A percentile compares a stretch with the other conserved stretches of the same genome.
These are phyloP conservation scores for Vitis amurensis DNA, from an alignment of 164 flowering plant genomes.

Conservation along the genomic window DNA sequence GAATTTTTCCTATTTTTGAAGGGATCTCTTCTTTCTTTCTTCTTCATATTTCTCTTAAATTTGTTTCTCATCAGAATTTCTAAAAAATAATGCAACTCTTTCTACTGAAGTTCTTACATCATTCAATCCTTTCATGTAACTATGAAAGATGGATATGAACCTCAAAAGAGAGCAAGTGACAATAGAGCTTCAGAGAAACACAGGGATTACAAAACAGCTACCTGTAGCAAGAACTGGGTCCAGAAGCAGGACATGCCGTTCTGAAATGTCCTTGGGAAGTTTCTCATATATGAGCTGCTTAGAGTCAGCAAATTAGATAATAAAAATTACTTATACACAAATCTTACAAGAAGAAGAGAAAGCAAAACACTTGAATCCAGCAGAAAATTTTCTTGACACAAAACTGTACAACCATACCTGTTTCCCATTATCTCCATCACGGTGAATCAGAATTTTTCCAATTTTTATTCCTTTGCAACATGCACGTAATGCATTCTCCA, in stretches of 20 bases:
- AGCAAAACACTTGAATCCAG: not conserved
- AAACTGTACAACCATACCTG: conserved; percentile 45
- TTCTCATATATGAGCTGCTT: conserved; percentile 90
- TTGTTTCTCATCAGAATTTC: no score
- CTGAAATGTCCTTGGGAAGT: conserved; percentile 88
- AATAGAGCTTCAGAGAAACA: not conserved
- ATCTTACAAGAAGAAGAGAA: not conserved
- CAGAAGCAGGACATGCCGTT: conserved; percentile 88
- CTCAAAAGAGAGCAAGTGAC: not conserved
- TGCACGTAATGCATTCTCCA: conserved; percentile 98
- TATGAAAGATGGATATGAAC: not conserved
- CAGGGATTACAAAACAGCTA: conserved; percentile 15
- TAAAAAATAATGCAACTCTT: no score
- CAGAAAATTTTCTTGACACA: not conserved
- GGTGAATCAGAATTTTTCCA: conserved; percentile 94
- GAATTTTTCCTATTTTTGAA: not conserved
- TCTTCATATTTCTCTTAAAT: no score
- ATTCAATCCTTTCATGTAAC: no score
- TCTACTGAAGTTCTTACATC: no score
- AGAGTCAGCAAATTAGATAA: not conserved
- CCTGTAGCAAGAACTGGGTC: conserved; percentile 99
- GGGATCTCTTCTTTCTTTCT: no score
- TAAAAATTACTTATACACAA: conserved; percentile 3
- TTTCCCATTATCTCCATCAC: conserved; percentile 95
- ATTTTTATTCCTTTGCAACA: conserved; percentile 99